A percentile compares a stretch with the other conserved stretches of the same genome.
Conservation (phyloP, 768 basidiomycete species). For the Tremella yokohamensis region DNA sequence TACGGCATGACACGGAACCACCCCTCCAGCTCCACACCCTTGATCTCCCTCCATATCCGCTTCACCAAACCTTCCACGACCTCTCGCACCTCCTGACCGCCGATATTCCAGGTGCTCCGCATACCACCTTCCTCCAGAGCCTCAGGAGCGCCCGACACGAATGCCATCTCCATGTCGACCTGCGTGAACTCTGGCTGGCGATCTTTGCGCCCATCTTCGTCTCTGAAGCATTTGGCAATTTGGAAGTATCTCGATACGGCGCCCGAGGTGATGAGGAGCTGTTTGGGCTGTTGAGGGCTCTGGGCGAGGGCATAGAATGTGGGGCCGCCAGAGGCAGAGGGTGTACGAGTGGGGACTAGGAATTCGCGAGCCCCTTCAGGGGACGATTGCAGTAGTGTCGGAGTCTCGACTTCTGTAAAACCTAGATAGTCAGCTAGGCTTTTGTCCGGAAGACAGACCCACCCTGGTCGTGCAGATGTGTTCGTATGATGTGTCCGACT, state of each 20-base stretch:
- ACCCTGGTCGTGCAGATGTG: constrained; percentile 72
- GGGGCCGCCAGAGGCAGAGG: constrained; percentile 21
- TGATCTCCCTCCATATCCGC: constrained; percentile 69
- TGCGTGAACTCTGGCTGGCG: constrained; percentile 97
- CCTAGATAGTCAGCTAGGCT: constrained; percentile 54
- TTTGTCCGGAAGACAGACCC: constrained; percentile 30
- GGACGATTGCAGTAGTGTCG: constrained; percentile 80
- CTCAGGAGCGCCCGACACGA: constrained; percentile 69
- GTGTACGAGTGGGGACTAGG: constrained; percentile 71
- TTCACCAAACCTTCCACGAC: constrained; percentile 72
- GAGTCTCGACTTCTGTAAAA: constrained; percentile 91
- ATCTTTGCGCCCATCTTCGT: constrained; percentile 91
- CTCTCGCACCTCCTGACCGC: constrained; percentile 74
- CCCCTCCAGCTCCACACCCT: constrained; percentile 62
- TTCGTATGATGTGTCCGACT: constrained; percentile 74
- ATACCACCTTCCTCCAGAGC: constrained; percentile 16
- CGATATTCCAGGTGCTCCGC: constrained; percentile 68
- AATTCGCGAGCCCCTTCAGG: constrained; percentile 94
- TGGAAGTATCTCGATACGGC: constrained; percentile 87
- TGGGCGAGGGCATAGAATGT: constrained; percentile 84
- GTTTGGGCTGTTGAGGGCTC: constrained; percentile 95
- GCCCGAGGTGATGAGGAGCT: constrained; percentile 84
- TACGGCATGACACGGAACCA: constrained; percentile 82
- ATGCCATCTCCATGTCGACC: constrained; percentile 94
- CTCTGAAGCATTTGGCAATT: constrained; percentile 88